These are phyloP conservation scores for Alternaria panax DNA, from an alignment of 2,329 filamentous ascomycete genomes.

Conservation along the genomic window DNA sequence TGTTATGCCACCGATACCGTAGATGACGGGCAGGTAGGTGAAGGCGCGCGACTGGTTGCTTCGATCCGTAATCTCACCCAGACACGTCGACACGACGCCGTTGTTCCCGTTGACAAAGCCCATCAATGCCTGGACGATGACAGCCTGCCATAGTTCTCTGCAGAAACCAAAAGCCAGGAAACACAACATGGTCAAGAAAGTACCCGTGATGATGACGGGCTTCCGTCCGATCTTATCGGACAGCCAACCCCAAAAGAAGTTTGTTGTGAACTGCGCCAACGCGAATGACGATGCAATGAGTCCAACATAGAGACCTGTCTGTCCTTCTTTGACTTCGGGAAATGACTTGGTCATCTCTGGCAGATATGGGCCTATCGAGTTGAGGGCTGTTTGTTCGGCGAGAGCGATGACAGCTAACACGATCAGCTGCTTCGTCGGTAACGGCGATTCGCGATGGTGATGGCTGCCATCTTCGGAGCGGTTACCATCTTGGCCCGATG, in stretches of 20 bases:
- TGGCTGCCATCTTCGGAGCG: slow-evolving; percentile 45
- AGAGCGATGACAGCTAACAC: slow-evolving; percentile 88
- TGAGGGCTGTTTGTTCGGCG: slow-evolving; percentile 93
- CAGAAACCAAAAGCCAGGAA: slow-evolving; percentile 91
- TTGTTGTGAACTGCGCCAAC: slow-evolving; percentile 88
- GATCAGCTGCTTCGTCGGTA: slow-evolving; percentile 82
- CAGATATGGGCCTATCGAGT: slow-evolving; percentile 94
- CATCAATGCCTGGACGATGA: slow-evolving; percentile 88
- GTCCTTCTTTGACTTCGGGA: slow-evolving; percentile 73
- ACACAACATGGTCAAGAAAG: slow-evolving; percentile 79
- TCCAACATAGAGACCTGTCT: slow-evolving; percentile 88
- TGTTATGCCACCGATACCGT: slow-evolving; percentile 91
- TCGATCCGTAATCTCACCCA: slow-evolving; percentile 93
- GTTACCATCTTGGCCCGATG: slow-evolving; percentile 35
- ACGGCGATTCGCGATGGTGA: slow-evolving; percentile 67
- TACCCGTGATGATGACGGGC: slow-evolving; percentile 82
- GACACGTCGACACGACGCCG: slow-evolving; percentile 88
- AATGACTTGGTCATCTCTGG: slow-evolving; percentile 91
- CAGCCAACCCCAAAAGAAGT: slow-evolving; percentile 88
- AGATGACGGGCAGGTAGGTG: slow-evolving; percentile 94
- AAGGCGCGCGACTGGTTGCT: slow-evolving; percentile 95
- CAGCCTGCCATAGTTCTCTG: slow-evolving; percentile 79
- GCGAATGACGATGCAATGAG: slow-evolving; percentile 91
- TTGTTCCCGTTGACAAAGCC: slow-evolving; percentile 94
- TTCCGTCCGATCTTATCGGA: slow-evolving; percentile 82